A percentile compares a stretch with the other conserved stretches of the same genome.
These are phyloP conservation scores for Eucalyptus tenuipes DNA, from an alignment of 345 rosid species.

Conservation along the genomic window DNA sequence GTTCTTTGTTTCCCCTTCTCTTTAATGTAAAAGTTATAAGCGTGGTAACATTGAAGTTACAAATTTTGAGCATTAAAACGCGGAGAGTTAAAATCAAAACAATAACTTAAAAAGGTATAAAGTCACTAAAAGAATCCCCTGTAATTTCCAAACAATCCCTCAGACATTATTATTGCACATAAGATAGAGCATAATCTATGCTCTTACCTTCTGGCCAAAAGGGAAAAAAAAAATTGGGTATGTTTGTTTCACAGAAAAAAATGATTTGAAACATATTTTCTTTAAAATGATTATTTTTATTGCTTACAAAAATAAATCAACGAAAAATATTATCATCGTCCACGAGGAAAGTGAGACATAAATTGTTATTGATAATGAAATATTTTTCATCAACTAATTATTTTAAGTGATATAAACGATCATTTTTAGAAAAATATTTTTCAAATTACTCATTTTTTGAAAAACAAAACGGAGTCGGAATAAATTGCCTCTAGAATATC, in stretches of 20 bases:
- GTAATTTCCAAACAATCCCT: neutral
- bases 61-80: neutral
- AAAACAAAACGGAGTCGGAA: rapidly evolving
- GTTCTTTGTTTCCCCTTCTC: neutral
- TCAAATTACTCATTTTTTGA: neutral
- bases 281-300: no score
- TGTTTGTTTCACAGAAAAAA: neutral
- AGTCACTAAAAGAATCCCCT: neutral
- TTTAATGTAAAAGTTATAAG: neutral
- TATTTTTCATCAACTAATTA: neutral
- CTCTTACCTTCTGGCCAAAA: neutral
- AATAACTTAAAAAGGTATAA: neutral
- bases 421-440: neutral
- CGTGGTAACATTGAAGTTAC: neutral
- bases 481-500: neutral
- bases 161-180: neutral
- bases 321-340: neutral
- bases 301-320: neutral
- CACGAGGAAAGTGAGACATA: neutral
- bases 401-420: neutral
- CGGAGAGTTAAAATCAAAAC: neutral
- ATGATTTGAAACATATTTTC: neutral
- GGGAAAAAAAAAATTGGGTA: neutral
- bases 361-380: neutral
- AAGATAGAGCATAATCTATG: neutral